Evolutionary conservation across 176 grass and related monocot genomes (phyloP), one percentile per base, ranked within the genome.

Genomic region (Zoysia pacifica): DNA sequence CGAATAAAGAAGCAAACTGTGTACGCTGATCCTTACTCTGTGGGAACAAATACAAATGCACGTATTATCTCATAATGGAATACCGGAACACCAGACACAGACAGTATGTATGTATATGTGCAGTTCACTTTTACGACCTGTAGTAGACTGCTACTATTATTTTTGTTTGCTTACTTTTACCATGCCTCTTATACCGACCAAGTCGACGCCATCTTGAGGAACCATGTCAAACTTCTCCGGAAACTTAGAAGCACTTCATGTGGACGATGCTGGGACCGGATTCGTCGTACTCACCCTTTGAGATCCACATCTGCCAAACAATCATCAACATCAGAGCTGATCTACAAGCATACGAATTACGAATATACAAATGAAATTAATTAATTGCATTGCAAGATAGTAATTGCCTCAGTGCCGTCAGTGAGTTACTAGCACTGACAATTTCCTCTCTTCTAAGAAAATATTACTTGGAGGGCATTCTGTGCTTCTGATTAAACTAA

Each of bases 221-320:
- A 53, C 48, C 1, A 67, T 53, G 18, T 28, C 62, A 61, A 47
- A 38, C 19, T 71, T 50, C 49, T 1, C 10, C 0, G 10, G 1
- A 56, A 38, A 11, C 72, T 91, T 45, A 96, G 72, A 96, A 96
- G 76, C 93, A 96, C 76, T 93, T 96, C 79, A 86, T 89, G 90
- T 96, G 93, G 42, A 96, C 93, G 46, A 93, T 93, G 15, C 85
- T 51, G 0, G 90, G 90, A 65, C 93, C 90, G 37, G 87, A 75
- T 84, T 96, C 90, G 11, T 96, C 90, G 2, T 96, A 96, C 82
- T 96, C 93, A 63, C 8, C 90, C 87, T 92, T 96, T 4, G 93
- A 85, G 66, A 96, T 92, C 93, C 93, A 96, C 93, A 96, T 96
- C 93, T 96, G 75, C 48, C 58, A 76, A 76, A 58, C 0, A 80